A percentile compares a stretch with the other conserved stretches of the same genome.
These are phyloP conservation scores for Elsinoe perseae DNA, from an alignment of 2,329 filamentous ascomycete genomes.

Conservation along the genomic window DNA sequence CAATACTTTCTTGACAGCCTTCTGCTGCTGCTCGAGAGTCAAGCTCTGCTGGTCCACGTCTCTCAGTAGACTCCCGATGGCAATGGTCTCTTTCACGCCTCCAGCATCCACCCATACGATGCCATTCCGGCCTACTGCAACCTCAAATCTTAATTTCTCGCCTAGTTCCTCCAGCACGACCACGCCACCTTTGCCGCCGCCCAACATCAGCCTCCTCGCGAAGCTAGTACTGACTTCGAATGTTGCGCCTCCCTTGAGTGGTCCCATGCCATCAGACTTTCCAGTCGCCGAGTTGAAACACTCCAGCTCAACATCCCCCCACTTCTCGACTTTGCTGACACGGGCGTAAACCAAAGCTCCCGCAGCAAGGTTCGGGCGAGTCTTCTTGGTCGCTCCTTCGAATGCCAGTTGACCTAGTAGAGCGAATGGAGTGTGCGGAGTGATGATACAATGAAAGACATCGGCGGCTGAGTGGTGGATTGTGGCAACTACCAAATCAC, in stretches of 20 bases:
- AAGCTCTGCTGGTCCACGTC: slow-evolving; percentile 65
- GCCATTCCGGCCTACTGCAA: slow-evolving; percentile 87
- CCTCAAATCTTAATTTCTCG: slow-evolving; percentile 79
- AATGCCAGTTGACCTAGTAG: slow-evolving; percentile 84
- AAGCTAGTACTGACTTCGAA: slow-evolving; percentile 73
- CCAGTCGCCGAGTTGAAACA: slow-evolving; percentile 82
- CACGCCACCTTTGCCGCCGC: slow-evolving; percentile 56
- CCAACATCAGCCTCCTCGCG: slow-evolving; percentile 65
- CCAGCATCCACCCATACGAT: slow-evolving; percentile 85
- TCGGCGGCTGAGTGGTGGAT: slow-evolving; percentile 69
- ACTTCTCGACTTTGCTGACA: slow-evolving; percentile 65
- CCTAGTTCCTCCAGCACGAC: slow-evolving; percentile 74
- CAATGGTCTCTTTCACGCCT: slow-evolving; percentile 61
- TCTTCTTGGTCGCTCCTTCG: slow-evolving; percentile 87
- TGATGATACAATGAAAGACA: slow-evolving; percentile 70
- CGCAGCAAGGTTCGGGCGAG: slow-evolving; percentile 64
- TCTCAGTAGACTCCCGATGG: slow-evolving; percentile 69
- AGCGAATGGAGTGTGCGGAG: slow-evolving; percentile 54
- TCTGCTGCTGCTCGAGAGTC: slow-evolving; percentile 59
- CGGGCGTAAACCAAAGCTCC: slow-evolving; percentile 86
- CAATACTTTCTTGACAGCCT: slow-evolving; percentile 58
- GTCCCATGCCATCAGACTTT: slow-evolving; percentile 80
- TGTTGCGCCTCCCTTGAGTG: slow-evolving; percentile 76
- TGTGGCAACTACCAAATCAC: slow-evolving; percentile 83
- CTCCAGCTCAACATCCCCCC: slow-evolving; percentile 83